These are phyloP conservation scores for Antitrichia curtipendula DNA, from an alignment of 225 moss, liverwort and hornwort genomes.

Conservation along the genomic window DNA sequence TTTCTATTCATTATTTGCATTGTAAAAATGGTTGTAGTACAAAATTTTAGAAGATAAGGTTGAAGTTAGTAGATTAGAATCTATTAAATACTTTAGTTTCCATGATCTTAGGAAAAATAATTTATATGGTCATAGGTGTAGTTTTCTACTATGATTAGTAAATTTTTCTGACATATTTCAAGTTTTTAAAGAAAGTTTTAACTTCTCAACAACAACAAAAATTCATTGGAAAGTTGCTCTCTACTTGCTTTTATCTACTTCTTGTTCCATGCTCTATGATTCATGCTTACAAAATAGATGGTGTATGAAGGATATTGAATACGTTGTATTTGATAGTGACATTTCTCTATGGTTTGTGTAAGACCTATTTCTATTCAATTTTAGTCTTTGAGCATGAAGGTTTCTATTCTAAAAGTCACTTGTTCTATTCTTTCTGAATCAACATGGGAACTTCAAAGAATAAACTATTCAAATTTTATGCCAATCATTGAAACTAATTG, in stretches of 20 bases:
- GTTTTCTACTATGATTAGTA: neutral
- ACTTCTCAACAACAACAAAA: neutral
- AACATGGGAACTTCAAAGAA: fast-evolving
- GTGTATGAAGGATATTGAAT: fast-evolving
- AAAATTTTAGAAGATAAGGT: neutral
- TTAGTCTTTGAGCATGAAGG: fast-evolving
- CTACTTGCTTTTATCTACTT: fast-evolving
- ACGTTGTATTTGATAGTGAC: neutral
- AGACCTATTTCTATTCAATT: neutral
- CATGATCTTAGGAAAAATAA: fast-evolving
- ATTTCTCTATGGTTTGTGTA: fast-evolving
- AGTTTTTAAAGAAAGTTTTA: neutral
- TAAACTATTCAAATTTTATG: neutral
- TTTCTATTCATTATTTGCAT: neutral
- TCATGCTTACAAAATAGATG: neutral
- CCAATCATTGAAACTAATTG: neutral
- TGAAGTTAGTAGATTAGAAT: neutral
- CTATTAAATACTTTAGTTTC: neutral
- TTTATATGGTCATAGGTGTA: fast-evolving
- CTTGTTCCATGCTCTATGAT: fast-evolving
- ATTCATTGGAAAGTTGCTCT: neutral
- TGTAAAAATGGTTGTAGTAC: fast-evolving
- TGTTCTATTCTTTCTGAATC: fast-evolving
- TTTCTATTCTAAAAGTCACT: neutral
- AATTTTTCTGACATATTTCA: fast-evolving